Evolutionary conservation across 805 yeast species (phyloP).

Genomic region (Cyberlindnera euphorbiiphila): DNA sequence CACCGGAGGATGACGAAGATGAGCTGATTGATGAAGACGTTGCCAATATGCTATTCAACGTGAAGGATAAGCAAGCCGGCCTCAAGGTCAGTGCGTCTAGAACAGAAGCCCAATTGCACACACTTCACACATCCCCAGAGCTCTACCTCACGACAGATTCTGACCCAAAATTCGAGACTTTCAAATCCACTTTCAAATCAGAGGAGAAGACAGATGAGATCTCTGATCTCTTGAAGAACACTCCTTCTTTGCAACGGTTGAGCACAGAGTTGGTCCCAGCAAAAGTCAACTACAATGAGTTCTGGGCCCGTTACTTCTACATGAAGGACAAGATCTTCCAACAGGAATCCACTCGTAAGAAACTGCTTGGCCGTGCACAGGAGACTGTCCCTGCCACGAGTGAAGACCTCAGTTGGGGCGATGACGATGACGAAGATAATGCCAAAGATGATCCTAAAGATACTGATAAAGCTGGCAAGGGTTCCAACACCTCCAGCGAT

Average conservation of each 20-base stretch:
- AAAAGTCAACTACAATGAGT: conserved; percentile 49
- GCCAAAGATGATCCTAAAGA: conserved; percentile 5
- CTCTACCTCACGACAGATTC: conserved; percentile 26
- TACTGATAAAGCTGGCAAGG: conserved; percentile 6
- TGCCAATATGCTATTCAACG: conserved; percentile 40
- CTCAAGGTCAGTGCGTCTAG: conserved; percentile 42
- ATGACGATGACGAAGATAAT: conserved; percentile 20
- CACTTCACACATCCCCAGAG: conserved; percentile 44
- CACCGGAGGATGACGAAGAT: conserved; percentile 19
- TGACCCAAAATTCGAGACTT: conserved; percentile 34
- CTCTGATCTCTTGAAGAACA: conserved; percentile 39
- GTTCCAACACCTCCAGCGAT: conserved; percentile 32
- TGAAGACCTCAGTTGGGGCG: conserved; percentile 19
- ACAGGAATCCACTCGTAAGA: conserved; percentile 61
- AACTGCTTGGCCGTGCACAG: conserved; percentile 28
- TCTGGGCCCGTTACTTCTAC: conserved; percentile 75
- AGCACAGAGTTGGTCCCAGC: conserved; percentile 68
- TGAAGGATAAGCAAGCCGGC: conserved; percentile 33
- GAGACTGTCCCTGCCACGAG: conserved; percentile 7
- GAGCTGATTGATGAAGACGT: conserved; percentile 32
- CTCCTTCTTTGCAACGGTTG: conserved; percentile 29
- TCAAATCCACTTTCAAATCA: conserved; percentile 37
- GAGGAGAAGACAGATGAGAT: conserved; percentile 50
- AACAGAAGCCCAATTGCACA: conserved; percentile 59
- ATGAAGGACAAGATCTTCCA: conserved; percentile 31